phyloP scores from a whole-genome alignment of 1,284 basidiomycete genomes.

The Pseudozyma sp. region DNA sequence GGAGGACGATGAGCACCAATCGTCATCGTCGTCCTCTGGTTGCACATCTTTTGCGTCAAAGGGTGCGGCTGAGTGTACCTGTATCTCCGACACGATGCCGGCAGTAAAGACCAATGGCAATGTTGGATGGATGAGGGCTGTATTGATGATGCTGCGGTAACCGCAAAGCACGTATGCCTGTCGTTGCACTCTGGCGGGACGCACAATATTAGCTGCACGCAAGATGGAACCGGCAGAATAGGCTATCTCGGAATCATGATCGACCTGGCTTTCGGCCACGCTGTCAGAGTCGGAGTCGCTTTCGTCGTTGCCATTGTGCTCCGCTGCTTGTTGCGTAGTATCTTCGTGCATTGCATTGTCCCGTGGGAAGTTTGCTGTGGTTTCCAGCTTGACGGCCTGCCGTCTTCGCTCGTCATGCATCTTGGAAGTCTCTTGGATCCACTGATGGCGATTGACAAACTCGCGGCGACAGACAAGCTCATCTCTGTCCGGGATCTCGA shows the following conservation, averaged over 20 bases:
- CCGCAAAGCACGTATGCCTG: slow-evolving; percentile 30
- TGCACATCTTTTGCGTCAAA: slow-evolving; percentile 5
- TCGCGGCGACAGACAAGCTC: slow-evolving; percentile 21
- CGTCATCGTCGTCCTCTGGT: background rate
- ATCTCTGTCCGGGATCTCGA: slow-evolving; percentile 23
- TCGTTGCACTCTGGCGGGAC: slow-evolving; percentile 20
- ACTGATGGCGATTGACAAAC: slow-evolving; percentile 16
- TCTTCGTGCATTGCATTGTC: too few species aligned
- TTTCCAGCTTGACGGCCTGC: background rate
- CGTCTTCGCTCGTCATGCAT: slow-evolving; percentile 7
- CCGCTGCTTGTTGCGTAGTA: background rate
- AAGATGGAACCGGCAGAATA: slow-evolving; percentile 24
- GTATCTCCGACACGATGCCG: slow-evolving; percentile 24
- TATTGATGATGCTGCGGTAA: slow-evolving; percentile 34
- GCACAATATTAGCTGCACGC: slow-evolving; percentile 18
- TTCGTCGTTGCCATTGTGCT: background rate
- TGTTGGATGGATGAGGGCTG: slow-evolving; percentile 38
- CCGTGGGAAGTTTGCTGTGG: background rate
- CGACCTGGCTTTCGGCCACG: slow-evolving; percentile 10
- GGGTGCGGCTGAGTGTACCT: slow-evolving; percentile 20
- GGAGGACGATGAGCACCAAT: too few species aligned
- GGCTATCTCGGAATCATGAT: slow-evolving; percentile 21
- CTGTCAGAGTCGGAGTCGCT: slow-evolving; percentile 7
- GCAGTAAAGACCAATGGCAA: slow-evolving; percentile 30
- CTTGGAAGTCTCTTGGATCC: slow-evolving; percentile 14